Conservation (phyloP, 2,329 filamentous ascomycete species). For the Coleophoma crateriformis region DNA sequence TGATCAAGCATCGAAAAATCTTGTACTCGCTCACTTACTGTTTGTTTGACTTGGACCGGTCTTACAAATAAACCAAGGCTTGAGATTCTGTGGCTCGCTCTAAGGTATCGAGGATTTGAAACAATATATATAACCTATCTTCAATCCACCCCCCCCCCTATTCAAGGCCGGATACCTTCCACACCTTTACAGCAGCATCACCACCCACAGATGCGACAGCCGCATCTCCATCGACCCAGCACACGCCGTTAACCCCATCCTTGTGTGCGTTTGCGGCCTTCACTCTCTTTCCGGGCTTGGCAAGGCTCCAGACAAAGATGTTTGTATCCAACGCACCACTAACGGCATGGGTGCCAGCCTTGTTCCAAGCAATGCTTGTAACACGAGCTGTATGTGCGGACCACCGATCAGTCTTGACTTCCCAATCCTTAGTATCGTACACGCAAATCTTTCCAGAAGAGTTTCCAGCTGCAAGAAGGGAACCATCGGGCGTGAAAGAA, state of each 20-base stretch:
- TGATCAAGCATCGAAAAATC: too few relatives aligned
- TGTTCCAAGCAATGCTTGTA: constrained; percentile 71
- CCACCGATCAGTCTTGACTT: constrained; percentile 75
- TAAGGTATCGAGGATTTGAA: not conserved
- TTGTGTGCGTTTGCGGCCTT: constrained; percentile 89
- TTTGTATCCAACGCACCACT: constrained; percentile 89
- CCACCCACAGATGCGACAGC: constrained; percentile 76
- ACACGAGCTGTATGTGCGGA: constrained; percentile 65
- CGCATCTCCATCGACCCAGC: constrained; percentile 62
- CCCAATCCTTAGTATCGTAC: constrained; percentile 62
- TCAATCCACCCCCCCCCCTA: constrained; percentile 21
- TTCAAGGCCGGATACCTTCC: constrained; percentile 59
- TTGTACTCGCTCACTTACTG: too few relatives aligned
- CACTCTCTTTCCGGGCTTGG: constrained; percentile 76
- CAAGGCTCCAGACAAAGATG: constrained; percentile 84
- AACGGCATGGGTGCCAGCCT: constrained; percentile 68
- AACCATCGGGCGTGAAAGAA: constrained; percentile 76
- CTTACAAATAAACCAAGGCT: too few relatives aligned
- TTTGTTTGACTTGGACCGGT: too few relatives aligned
- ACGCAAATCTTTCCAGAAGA: constrained; percentile 82
- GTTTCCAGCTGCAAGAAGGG: constrained; percentile 75
- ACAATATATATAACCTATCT: not conserved
- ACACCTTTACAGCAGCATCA: constrained; percentile 88
- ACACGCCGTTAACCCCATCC: constrained; percentile 85
- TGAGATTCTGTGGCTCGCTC: too few relatives aligned